Evolutionary conservation across 176 grass and related monocot genomes (phyloP).

Genomic region (Raddia guianensis): DNA sequence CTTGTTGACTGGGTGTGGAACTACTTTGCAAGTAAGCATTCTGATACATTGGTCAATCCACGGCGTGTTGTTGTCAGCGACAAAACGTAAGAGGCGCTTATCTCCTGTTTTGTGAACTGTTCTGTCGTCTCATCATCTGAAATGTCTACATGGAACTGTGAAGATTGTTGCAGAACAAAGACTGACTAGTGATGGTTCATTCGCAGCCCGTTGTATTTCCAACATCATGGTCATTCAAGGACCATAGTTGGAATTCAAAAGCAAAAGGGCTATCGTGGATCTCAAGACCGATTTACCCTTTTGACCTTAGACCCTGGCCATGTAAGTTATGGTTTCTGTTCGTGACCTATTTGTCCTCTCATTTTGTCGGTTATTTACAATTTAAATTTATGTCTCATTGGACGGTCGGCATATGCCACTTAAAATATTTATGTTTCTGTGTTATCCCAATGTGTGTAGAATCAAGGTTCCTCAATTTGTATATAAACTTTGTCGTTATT

Average conservation of each 20-base stretch:
- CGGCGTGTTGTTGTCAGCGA: slow-evolving; percentile 57
- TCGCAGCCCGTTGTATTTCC: slow-evolving; percentile 84
- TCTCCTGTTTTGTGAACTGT: slow-evolving; percentile 24
- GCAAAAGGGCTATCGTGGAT: slow-evolving; percentile 55
- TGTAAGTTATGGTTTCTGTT: slow-evolving; percentile 52
- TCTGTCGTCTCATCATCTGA: slow-evolving; percentile 28
- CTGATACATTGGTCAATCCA: slow-evolving; percentile 44
- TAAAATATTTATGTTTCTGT: neutral
- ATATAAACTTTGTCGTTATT: neutral
- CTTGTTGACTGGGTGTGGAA: slow-evolving; percentile 94
- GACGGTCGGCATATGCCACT: neutral
- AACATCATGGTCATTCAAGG: slow-evolving; percentile 95
- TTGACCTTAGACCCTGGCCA: slow-evolving; percentile 83
- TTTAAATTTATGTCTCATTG: neutral
- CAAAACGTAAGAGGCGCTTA: slow-evolving; percentile 68
- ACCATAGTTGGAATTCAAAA: slow-evolving; percentile 98
- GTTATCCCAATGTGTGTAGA: neutral
- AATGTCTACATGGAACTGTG: neutral
- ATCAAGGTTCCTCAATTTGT: neutral
- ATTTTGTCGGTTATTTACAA: neutral
- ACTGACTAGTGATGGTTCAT: slow-evolving; percentile 21
- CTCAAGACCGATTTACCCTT: slow-evolving; percentile 58
- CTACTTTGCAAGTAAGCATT: slow-evolving; percentile 60
- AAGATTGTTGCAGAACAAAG: neutral
- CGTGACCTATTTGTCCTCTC: slow-evolving; percentile 16